A percentile compares a stretch with the other conserved stretches of the same genome.
phyloP scores from a whole-genome alignment of 2,329 filamentous ascomycete genomes.

The Thelonectria olida region DNA sequence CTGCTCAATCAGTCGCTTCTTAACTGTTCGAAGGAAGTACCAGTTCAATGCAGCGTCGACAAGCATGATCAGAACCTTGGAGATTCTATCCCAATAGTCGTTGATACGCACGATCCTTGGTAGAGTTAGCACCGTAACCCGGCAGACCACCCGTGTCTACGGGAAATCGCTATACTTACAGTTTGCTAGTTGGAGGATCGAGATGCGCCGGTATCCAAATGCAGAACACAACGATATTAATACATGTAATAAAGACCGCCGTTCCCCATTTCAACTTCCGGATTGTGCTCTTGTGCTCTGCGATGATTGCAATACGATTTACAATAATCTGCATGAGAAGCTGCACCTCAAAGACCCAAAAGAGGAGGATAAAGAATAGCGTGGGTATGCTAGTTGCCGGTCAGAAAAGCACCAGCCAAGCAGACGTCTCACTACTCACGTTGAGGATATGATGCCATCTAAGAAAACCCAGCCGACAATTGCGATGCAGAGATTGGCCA shows the following conservation, averaged over 20 bases:
- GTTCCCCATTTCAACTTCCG: constrained; percentile 57
- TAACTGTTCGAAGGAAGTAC: constrained; percentile 60
- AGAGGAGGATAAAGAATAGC: constrained; percentile 48
- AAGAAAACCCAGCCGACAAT: constrained; percentile 53
- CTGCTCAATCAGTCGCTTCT: constrained; percentile 56
- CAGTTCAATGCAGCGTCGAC: constrained; percentile 61
- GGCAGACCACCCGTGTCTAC: too few species aligned
- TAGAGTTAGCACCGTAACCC: neutral
- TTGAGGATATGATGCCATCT: constrained; percentile 44
- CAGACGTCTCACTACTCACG: constrained; percentile 26
- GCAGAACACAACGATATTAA: constrained; percentile 63
- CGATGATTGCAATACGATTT: constrained; percentile 61
- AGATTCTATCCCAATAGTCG: constrained; percentile 60
- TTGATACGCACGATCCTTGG: constrained; percentile 53
- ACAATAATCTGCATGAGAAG: constrained; percentile 64
- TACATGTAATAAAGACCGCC: constrained; percentile 53
- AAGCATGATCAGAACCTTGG: constrained; percentile 61
- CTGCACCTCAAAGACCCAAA: constrained; percentile 59
- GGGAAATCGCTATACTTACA: constrained; percentile 35
- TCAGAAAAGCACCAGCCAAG: neutral
- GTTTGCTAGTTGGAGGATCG: constrained; percentile 48
- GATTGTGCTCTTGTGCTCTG: constrained; percentile 51
- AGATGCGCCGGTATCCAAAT: constrained; percentile 62
- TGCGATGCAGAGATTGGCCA: constrained; percentile 49
- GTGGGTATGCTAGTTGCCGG: constrained; percentile 39